These are phyloP conservation scores for Tricholoma hemisulphureum DNA, from an alignment of 768 basidiomycete genomes.

Conservation along the genomic window DNA sequence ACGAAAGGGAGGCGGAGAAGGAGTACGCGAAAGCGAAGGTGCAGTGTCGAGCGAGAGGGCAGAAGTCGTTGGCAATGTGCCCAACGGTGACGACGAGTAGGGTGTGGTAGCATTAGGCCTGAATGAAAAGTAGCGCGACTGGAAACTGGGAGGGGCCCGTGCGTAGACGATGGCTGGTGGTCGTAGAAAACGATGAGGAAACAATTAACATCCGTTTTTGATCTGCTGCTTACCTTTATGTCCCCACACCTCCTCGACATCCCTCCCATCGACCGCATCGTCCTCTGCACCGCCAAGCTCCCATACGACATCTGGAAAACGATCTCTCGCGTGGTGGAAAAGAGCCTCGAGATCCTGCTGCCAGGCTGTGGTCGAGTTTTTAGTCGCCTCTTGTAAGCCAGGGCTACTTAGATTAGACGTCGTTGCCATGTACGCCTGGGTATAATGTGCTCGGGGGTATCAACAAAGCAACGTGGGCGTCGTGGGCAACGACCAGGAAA, in stretches of 20 bases:
- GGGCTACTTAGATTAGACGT: constrained; percentile 27
- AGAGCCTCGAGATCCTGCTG: constrained; percentile 75
- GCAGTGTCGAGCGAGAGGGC: constrained; percentile 56
- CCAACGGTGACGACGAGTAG: constrained; percentile 44
- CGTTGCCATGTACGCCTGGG: constrained; percentile 13
- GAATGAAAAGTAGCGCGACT: constrained; percentile 84
- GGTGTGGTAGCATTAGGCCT: constrained; percentile 47
- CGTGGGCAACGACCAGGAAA: constrained; percentile 11
- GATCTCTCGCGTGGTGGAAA: constrained; percentile 81
- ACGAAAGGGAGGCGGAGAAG: constrained; percentile 38
- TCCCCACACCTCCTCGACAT: constrained; percentile 74
- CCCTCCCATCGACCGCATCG: constrained; percentile 36
- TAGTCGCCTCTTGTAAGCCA: constrained; percentile 62
- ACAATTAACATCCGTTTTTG: too few species aligned
- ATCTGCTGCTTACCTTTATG: constrained; percentile 75
- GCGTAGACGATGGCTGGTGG: constrained; percentile 86
- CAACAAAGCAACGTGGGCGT: constrained; percentile 4
- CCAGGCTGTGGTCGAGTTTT: constrained; percentile 71
- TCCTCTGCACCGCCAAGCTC: constrained; percentile 55
- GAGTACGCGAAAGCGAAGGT: constrained; percentile 34
- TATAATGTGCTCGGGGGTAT: constrained; percentile 16
- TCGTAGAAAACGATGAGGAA: background rate
- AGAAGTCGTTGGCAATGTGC: constrained; percentile 55
- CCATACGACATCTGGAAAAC: constrained; percentile 99
- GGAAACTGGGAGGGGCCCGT: constrained; percentile 89